Evolutionary conservation across 2,329 filamentous ascomycete species (phyloP).

Genomic region (Bipolaris sorokiniana): DNA sequence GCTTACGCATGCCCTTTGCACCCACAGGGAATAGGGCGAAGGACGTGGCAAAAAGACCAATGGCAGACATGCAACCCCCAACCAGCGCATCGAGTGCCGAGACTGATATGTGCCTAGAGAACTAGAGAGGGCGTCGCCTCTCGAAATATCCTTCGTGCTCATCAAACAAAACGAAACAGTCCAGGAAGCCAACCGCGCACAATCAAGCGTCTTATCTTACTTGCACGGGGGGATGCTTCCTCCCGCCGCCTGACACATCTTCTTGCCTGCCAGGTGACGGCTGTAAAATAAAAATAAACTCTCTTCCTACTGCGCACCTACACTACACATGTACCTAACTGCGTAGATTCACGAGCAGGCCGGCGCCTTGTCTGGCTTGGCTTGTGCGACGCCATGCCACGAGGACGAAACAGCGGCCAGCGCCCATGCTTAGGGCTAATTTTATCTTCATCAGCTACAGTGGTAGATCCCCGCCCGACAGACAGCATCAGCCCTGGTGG

Average conservation of each 20-base stretch:
- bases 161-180: not conserved
- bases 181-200: no score
- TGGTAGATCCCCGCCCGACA: constrained; percentile 10
- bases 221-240: no score
- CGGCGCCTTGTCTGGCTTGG: not conserved
- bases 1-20: not conserved
- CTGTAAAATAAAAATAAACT: no score
- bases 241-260: no score
- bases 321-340: no score
- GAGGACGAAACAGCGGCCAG: constrained; percentile 1
- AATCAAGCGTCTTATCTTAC: not conserved
- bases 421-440: constrained; percentile 15
- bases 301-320: no score
- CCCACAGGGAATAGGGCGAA: not conserved
- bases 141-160: not conserved
- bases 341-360: no score
- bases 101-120: not conserved
- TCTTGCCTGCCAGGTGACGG: no score
- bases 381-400: constrained; percentile 3
- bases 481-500: constrained; percentile 14
- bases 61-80: no score
- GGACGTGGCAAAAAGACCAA: not conserved
- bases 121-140: no score
- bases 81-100: not conserved
- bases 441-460: constrained; percentile 15